phyloP scores from a whole-genome alignment of 2,329 filamentous ascomycete species.

The Calonectria fujianensis region DNA sequence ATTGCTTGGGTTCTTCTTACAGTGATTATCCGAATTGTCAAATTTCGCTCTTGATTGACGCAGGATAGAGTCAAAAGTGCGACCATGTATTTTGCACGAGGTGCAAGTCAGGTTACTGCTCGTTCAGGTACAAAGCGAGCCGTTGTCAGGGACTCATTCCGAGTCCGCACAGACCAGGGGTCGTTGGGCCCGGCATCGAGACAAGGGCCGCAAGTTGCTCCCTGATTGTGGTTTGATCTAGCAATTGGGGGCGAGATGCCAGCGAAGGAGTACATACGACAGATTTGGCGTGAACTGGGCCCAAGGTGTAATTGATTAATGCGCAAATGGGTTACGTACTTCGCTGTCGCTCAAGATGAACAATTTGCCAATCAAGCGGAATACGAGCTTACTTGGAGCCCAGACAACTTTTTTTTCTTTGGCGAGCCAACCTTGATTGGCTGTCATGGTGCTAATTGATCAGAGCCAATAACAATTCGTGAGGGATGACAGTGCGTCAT shows the following conservation, averaged over 20 bases:
- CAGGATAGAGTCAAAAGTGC: neutral
- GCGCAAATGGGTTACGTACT: neutral
- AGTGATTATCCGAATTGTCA: neutral
- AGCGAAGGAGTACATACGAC: neutral
- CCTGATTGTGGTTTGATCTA: neutral
- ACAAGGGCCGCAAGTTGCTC: constrained; percentile 2
- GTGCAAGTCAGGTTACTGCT: neutral
- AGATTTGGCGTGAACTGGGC: neutral
- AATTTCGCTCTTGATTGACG: neutral
- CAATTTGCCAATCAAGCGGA: constrained; percentile 12
- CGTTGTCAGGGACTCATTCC: neutral
- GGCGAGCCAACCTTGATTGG: constrained; percentile 18
- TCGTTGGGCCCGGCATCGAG: neutral
- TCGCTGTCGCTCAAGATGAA: constrained; percentile 15
- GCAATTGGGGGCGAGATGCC: neutral
- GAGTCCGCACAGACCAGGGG: constrained; percentile 6
- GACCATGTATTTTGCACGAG: neutral
- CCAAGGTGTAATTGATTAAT: constrained; percentile 1
- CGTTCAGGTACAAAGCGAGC: neutral
- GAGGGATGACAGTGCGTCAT: constrained; percentile 15
- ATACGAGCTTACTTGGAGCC: constrained; percentile 20
- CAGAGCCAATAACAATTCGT: neutral
- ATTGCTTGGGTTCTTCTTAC: neutral
- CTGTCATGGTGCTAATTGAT: constrained; percentile 4
- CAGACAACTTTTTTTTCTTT: neutral